Base-by-base conservation (phyloP, 2,329 filamentous ascomycete species). In the Pyrenochaeta sp. region DNA sequence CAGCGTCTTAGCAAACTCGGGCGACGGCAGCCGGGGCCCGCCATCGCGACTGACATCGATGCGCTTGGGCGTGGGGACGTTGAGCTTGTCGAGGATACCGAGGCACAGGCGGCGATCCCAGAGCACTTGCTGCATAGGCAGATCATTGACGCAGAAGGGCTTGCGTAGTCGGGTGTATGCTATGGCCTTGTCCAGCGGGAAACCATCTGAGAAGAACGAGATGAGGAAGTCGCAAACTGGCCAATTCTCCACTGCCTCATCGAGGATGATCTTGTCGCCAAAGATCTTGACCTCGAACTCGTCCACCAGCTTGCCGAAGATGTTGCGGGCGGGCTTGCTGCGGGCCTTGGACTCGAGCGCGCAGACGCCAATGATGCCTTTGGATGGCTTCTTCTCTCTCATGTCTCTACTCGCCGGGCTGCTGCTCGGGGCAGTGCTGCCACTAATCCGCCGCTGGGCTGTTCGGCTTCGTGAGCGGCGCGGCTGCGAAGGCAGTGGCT, bases 251-350 rank as follows among this genome's bases (percentile, higher is more conserved):
- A 97, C 90, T 62, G 91, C 91, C 85, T 99, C 95, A 72, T 99
- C 95, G 36, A 99, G 84, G 67, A 99, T 99, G 43, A 97, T 94
- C 80, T 99, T 99, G 81, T 99, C 95, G 47, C 95, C 96, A 81
- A 99, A 99, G 12, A 99, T 94, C 61, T 96, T 90, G 25, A 98
- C 93, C 71, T 99, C 94, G 72, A 99, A 98, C 69, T 98, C 94
- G 34, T 91, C 88, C 65, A 97, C 94, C 22, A 99, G 84, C 50
- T 93, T 88, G 72, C 96, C 98, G 58, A 99, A 81, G 67, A 99
- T 99, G 73, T 97, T 98, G 66, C 96, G 87, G 74, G 94, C 97
- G 1, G 95, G 95, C 78, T 98, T 98, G 83, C 93, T 97, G 71
- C 95, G 87, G 36, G 95, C 95, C 81, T 99, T 99, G 67, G 94